Evolutionary conservation across 1,139 yeast species (phyloP).

Genomic region (Debaryomycetaceae sp.): DNA sequence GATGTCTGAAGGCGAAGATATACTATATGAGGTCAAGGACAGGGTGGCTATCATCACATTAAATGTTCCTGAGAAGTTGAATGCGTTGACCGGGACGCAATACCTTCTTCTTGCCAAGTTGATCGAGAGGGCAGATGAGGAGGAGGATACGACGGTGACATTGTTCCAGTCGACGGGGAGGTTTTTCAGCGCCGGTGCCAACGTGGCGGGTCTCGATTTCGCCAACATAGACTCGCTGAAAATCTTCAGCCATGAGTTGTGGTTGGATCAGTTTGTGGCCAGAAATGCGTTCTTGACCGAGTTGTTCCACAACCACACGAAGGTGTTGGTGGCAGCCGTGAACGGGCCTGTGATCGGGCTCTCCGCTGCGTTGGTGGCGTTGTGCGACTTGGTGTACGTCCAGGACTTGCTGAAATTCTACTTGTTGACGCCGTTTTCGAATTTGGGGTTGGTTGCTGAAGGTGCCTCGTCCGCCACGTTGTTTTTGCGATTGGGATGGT

Average conservation of each 20-base stretch:
- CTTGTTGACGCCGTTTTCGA: constrained; percentile 74
- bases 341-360: constrained; percentile 90
- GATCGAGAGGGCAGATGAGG: constrained; percentile 63
- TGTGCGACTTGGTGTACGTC: constrained; percentile 75
- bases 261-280: constrained; percentile 61
- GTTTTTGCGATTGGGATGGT: constrained; percentile 68
- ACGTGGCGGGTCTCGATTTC: constrained; percentile 41
- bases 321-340: constrained; percentile 69
- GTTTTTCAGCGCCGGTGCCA: constrained; percentile 86
- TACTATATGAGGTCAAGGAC: constrained; percentile 51
- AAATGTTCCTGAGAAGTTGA: constrained; percentile 58
- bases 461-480: constrained; percentile 74
- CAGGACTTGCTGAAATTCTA: constrained; percentile 55
- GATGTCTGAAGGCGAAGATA: constrained; percentile 24
- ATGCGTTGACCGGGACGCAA: constrained; percentile 67
- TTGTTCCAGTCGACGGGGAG: constrained; percentile 70
- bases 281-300: constrained; percentile 70
- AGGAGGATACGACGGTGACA: constrained; percentile 63
- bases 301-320: constrained; percentile 66
- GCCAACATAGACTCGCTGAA: constrained; percentile 19
- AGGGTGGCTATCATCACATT: constrained; percentile 64
- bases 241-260: constrained; percentile 45
- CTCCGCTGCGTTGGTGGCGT: constrained; percentile 66
- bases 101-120: constrained; percentile 61
- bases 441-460: constrained; percentile 80